A percentile compares a stretch with the other conserved stretches of the same genome.
phyloP scores from a whole-genome alignment of 2,329 filamentous ascomycete genomes.

The Pyrenophora seminiperda region DNA sequence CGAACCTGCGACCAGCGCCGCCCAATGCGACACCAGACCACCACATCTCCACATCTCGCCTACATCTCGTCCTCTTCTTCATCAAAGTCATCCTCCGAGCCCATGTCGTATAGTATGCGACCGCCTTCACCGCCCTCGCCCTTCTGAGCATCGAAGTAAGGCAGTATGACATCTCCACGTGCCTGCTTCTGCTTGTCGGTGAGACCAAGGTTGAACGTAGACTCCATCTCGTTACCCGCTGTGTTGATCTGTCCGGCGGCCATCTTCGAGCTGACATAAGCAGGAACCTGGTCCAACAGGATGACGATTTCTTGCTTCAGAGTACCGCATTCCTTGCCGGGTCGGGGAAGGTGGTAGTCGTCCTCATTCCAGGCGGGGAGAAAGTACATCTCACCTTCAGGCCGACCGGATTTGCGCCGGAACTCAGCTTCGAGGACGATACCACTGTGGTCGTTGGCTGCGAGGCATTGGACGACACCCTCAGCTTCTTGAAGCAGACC shows the following conservation, averaged over 20 bases:
- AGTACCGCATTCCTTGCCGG: conserved; percentile 30
- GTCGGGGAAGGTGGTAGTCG: conserved; percentile 24
- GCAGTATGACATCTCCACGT: conserved; percentile 85
- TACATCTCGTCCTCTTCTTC: conserved; percentile 93
- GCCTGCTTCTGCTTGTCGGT: conserved; percentile 90
- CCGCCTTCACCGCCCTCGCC: conserved; percentile 80
- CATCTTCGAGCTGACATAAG: conserved; percentile 34
- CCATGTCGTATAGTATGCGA: conserved; percentile 95
- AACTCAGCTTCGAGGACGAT: conserved; percentile 86
- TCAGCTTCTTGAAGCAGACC: conserved; percentile 79
- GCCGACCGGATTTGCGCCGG: conserved; percentile 78
- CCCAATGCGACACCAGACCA: background rate
- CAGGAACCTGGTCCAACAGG: conserved; percentile 75
- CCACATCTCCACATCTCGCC: too few species aligned
- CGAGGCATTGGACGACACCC: conserved; percentile 74
- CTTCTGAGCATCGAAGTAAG: conserved; percentile 95
- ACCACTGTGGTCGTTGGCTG: conserved; percentile 58
- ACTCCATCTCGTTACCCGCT: conserved; percentile 47
- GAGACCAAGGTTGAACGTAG: conserved; percentile 83
- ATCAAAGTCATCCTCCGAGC: conserved; percentile 93
- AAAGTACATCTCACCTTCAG: conserved; percentile 72
- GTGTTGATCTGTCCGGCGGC: conserved; percentile 31
- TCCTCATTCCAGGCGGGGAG: conserved; percentile 40
- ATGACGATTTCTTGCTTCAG: conserved; percentile 58
- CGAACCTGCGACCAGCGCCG: conserved; percentile 5